Base-by-base conservation (phyloP, 257 asterid species). In the Mentha longifolia region DNA sequence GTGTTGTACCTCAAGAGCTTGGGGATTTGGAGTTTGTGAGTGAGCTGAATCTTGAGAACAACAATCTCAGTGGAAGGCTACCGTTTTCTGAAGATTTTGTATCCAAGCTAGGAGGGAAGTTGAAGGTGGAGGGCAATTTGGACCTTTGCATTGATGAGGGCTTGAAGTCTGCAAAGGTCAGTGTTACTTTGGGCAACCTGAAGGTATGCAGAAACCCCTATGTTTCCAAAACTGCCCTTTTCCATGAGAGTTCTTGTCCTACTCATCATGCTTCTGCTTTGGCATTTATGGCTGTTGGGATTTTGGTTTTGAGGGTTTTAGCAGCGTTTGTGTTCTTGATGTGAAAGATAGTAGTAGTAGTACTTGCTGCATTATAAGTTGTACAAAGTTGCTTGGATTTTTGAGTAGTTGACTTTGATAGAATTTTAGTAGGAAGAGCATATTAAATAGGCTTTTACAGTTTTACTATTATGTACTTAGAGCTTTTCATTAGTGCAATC, bases 101-200 rank as follows among this genome's bases (percentile, higher is more conserved):
- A 3, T 73, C 87, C 10, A 88, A 67, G 67, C 70, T 86, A 30
- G 97, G 96, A n/a, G 81, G 70, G 17, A 93, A 87, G 81, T 64
- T 93, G 87, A 93, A 81, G 84, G 31, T 91, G 91, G 79, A 84
- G 79, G 98, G 98, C 74, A 93, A 93, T 77, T 77, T 82, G 72
- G 85, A 85, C 77, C 87, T 93, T 74, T 93, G 98, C 39, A 56
- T 79, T 14, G 97, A 83, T 22, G 84, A 86, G 22, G 89, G 76
- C 3, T 68, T 84, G 69, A 75, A 61, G 76, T 82, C 77, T 75
- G 81, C 81, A 2, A 81, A 79, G 57, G 64, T 80, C 74, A 80
- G 79, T 74, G 79, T 74, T 58, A 67, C 56, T 45, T 16, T 81
- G 68, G 86, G 83, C 17, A 75, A 76, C 54, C 77, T 90, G 25